These are phyloP conservation scores for Colletotrichum sp. DNA, from an alignment of 2,329 filamentous ascomycete species.

Conservation along the genomic window DNA sequence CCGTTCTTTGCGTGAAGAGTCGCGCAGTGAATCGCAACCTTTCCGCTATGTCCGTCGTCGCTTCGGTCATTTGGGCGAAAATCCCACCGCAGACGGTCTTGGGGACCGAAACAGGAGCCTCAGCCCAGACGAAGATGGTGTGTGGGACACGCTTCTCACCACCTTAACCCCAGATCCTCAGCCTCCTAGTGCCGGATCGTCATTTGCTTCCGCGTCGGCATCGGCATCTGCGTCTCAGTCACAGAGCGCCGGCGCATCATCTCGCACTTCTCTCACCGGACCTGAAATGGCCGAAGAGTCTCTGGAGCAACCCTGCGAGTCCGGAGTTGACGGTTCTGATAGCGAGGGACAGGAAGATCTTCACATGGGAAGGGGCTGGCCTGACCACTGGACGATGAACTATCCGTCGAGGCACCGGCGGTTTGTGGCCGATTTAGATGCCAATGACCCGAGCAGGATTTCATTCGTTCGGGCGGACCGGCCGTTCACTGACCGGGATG, in stretches of 20 bases:
- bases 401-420: constrained; percentile 20
- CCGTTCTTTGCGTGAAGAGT: not conserved
- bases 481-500: not conserved
- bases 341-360: constrained; percentile 44
- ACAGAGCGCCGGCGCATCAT: constrained; percentile 48
- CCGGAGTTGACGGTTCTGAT: constrained; percentile 60
- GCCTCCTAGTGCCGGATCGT: constrained; percentile 80
- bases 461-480: constrained; percentile 14
- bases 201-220: constrained; percentile 71
- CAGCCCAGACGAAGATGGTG: constrained; percentile 70
- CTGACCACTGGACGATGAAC: constrained; percentile 17
- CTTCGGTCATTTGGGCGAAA: not conserved
- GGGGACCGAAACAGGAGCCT: constrained; percentile 85
- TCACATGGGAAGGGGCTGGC: not conserved
- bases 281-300: constrained; percentile 41
- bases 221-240: constrained; percentile 44
- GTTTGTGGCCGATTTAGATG: constrained; percentile 15
- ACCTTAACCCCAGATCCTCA: constrained; percentile 84
- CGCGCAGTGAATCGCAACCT: not conserved
- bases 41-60: not conserved
- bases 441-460: constrained; percentile 10
- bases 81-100: constrained; percentile 66
- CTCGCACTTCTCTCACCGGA: constrained; percentile 49
- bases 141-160: constrained; percentile 81
- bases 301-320: constrained; percentile 52